Evolutionary conservation across 805 yeast genomes (phyloP).

Genomic region (Maudiozyma barnettii): DNA sequence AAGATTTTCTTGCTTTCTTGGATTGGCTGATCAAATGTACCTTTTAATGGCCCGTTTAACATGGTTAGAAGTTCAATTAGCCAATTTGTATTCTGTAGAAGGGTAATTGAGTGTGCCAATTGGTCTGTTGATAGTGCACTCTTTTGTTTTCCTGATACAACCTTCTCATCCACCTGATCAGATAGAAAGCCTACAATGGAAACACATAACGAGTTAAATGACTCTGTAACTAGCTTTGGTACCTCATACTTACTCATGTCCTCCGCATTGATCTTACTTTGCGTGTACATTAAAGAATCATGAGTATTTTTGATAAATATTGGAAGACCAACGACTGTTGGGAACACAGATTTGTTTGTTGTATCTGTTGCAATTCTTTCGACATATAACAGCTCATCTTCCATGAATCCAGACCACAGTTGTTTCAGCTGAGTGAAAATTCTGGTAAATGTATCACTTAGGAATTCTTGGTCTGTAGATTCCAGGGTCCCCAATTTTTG

Average conservation of each 20-base stretch:
- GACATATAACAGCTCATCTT: conserved; percentile 41
- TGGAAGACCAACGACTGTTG: conserved; percentile 40
- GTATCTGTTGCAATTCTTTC: conserved; percentile 28
- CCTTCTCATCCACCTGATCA: neutral
- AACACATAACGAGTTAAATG: conserved; percentile 2
- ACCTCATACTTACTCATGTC: conserved; percentile 3
- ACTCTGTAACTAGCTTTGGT: neutral
- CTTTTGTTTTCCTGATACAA: neutral
- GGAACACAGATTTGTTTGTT: conserved; percentile 34
- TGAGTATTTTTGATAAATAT: conserved; percentile 31
- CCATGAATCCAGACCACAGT: conserved; percentile 53
- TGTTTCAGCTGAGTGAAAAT: conserved; percentile 41
- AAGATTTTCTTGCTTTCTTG: conserved; percentile 21
- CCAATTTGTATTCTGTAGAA: conserved; percentile 48
- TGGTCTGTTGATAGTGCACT: conserved; percentile 7
- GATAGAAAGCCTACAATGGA: conserved; percentile 6
- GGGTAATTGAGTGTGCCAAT: conserved; percentile 35
- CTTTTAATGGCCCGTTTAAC: conserved; percentile 11
- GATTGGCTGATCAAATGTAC: conserved; percentile 14
- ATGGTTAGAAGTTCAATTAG: conserved; percentile 34
- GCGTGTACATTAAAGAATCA: conserved; percentile 28
- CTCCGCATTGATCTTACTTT: neutral
- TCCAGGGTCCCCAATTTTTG: conserved; percentile 28
- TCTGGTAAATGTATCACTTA: conserved; percentile 41
- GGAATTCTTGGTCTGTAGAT: conserved; percentile 56